phyloP scores from a whole-genome alignment of 2,329 filamentous ascomycete genomes.

The Sporothrix humicola region DNA sequence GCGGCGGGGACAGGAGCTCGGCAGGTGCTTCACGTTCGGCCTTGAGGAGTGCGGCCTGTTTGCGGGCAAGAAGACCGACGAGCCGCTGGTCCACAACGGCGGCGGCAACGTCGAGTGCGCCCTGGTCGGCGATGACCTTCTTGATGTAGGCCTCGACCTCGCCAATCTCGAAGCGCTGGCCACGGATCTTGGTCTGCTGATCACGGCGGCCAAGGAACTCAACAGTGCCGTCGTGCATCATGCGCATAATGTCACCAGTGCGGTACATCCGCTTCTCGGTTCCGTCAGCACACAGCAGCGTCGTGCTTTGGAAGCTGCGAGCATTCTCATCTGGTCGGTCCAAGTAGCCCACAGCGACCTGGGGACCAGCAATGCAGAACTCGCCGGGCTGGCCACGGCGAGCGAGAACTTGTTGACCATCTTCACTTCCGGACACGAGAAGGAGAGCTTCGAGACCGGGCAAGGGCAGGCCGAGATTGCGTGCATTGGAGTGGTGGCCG shows the following conservation, averaged over 20 bases:
- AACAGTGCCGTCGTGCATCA: conserved; percentile 35
- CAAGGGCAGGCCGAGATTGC: conserved; percentile 39
- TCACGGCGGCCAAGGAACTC: conserved; percentile 36
- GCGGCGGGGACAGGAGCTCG: not conserved
- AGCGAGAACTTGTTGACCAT: conserved; percentile 34
- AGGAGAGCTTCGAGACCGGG: conserved; percentile 36
- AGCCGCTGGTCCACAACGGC: conserved; percentile 32
- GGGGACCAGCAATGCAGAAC: conserved; percentile 53
- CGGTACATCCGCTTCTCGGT: conserved; percentile 34
- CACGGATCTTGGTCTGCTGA: conserved; percentile 36
- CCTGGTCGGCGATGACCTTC: conserved; percentile 18
- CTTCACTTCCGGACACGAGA: conserved; percentile 26
- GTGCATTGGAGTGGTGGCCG: conserved; percentile 33
- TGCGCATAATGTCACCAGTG: conserved; percentile 35
- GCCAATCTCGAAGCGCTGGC: conserved; percentile 36
- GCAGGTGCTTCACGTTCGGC: conserved; percentile 24
- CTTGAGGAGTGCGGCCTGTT: not conserved
- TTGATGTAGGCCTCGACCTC: conserved; percentile 34
- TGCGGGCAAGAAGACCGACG: conserved; percentile 30
- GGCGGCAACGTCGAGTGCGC: conserved; percentile 31
- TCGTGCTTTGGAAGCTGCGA: conserved; percentile 29
- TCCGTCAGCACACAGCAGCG: conserved; percentile 22
- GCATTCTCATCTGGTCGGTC: conserved; percentile 41
- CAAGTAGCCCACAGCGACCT: conserved; percentile 53
- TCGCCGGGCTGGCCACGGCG: conserved; percentile 43